These are phyloP conservation scores for Botryococcus braunii DNA, from an alignment of 163 green algal species.

Conservation along the genomic window DNA sequence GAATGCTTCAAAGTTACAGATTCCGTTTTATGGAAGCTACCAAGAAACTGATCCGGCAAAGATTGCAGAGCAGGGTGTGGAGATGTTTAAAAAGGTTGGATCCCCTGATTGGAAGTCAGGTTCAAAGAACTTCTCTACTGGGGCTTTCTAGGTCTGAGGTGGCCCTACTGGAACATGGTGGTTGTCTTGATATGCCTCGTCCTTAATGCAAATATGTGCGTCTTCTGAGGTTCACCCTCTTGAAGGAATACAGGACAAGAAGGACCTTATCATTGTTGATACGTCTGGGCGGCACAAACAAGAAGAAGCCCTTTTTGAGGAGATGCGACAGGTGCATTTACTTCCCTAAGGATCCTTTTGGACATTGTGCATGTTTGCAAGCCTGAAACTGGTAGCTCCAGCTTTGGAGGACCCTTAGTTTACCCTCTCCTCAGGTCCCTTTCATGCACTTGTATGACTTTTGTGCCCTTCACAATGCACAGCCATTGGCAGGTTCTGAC, in stretches of 20 bases:
- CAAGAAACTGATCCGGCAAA: constrained; percentile 89
- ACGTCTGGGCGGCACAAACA: constrained; percentile 95
- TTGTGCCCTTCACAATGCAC: too few relatives aligned
- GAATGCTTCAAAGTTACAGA: constrained; percentile 94
- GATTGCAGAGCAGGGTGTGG: constrained; percentile 85
- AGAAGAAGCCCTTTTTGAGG: constrained; percentile 95
- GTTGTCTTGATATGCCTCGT: constrained; percentile 4
- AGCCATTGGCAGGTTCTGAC: too few relatives aligned
- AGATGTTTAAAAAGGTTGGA: constrained; percentile 78
- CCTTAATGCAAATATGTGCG: neutral
- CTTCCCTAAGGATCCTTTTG: too few relatives aligned
- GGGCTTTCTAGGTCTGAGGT: neutral
- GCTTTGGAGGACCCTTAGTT: too few relatives aligned
- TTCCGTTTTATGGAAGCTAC: constrained; percentile 90
- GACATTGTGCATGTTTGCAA: too few relatives aligned
- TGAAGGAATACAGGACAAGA: too few relatives aligned
- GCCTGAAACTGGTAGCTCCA: too few relatives aligned
- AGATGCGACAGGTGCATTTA: constrained; percentile 80
- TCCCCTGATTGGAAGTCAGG: neutral
- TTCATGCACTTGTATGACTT: too few relatives aligned
- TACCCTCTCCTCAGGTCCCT: too few relatives aligned
- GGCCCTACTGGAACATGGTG: too few relatives aligned
- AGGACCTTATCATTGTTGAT: constrained; percentile 98
- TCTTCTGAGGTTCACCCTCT: neutral
- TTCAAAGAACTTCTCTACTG: neutral